A percentile compares a stretch with the other conserved stretches of the same genome.
Evolutionary conservation across 2,329 filamentous ascomycete species (phyloP).

Genomic region (Ophiosphaerella korrae): DNA sequence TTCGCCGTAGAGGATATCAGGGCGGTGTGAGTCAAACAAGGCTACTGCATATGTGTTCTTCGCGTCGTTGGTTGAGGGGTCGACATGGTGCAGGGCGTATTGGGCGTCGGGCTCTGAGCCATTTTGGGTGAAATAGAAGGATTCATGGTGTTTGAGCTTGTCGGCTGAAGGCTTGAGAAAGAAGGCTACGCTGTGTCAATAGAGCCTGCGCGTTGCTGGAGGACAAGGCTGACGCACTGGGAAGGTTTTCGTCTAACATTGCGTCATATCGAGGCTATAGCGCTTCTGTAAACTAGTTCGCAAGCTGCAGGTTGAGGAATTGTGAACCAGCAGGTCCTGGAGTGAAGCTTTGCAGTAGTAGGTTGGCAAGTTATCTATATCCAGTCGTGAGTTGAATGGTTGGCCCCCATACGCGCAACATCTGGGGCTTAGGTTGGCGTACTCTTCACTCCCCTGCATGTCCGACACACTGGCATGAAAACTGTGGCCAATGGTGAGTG

Average conservation of each 20-base stretch:
- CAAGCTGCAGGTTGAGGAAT: not conserved
- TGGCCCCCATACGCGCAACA: not conserved
- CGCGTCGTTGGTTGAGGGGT: slow-evolving; percentile 71
- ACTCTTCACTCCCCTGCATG: slow-evolving; percentile 7
- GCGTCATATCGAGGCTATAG: slow-evolving; percentile 22
- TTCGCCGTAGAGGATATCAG: slow-evolving; percentile 85
- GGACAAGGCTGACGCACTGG: slow-evolving; percentile 55
- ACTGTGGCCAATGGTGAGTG: slow-evolving; percentile 12
- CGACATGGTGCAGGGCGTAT: slow-evolving; percentile 78
- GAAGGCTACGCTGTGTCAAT: slow-evolving; percentile 55
- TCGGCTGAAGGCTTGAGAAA: slow-evolving; percentile 62
- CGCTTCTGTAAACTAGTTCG: not conserved
- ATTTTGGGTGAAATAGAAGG: slow-evolving; percentile 67
- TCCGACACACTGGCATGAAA: slow-evolving; percentile 3
- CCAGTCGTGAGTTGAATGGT: too few species aligned
- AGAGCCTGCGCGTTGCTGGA: slow-evolving; percentile 40
- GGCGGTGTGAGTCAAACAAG: slow-evolving; percentile 79
- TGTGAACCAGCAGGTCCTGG: not conserved
- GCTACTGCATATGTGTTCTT: slow-evolving; percentile 86
- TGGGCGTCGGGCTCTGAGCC: slow-evolving; percentile 79
- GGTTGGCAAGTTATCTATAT: not conserved
- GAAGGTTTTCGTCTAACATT: slow-evolving; percentile 96
- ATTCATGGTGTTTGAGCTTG: slow-evolving; percentile 57
- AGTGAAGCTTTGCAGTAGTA: not conserved
- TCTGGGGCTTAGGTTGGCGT: slow-evolving; percentile 2